Base-by-base conservation (phyloP, 176 grass and related monocot genomes). In the Ensete ventricosum region DNA sequence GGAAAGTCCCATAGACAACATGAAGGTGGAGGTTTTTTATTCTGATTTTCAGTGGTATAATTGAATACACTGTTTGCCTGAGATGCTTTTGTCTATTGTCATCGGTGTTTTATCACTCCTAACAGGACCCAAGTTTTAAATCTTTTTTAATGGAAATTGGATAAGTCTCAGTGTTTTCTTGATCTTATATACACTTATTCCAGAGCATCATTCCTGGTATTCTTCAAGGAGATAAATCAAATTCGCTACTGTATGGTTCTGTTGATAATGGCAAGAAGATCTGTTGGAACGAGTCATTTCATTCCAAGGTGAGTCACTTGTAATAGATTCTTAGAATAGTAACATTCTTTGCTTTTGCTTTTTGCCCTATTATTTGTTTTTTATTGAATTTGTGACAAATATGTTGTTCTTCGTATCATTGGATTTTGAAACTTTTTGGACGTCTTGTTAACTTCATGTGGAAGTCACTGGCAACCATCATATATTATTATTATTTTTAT, bases 201-300 rank as follows among this genome's bases (percentile, higher is more conserved):
- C 83, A 99, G 95, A 99, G 91, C 72, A 94, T 99, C 74, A 99
- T 99, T 82, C 95, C 95, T 82, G 95, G 95, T 68, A 99, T 99
- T 76, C 87, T 99, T 80, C 95, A 99, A 99, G 95, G 95, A 73
- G 95, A 99, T 72, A 99, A 99, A 76, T 99, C 95, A 0, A 84
- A 99, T 79, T 99, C 95, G 24, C 95, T 99, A 67, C 70, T 99
- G 50, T 99, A 99, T 72, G 95, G 95, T 71, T 99, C 95, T 51
- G 95, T 99, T 71, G 95, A 99, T 76, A 99, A 99, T 75, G 95
- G 95, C 70, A 99, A 99, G 84, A 99, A 99, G 82, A 99, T 99
- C 77, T 89, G 86, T 77, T 99, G 95, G 95, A 89, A 99, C 0
- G 95, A 99, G 73, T 80, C 91, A 12, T 99, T 99, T 78, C 95